A percentile compares a stretch with the other conserved stretches of the same genome.
phyloP scores from a whole-genome alignment of 345 rosid species.

The Eutrema heterophyllum region DNA sequence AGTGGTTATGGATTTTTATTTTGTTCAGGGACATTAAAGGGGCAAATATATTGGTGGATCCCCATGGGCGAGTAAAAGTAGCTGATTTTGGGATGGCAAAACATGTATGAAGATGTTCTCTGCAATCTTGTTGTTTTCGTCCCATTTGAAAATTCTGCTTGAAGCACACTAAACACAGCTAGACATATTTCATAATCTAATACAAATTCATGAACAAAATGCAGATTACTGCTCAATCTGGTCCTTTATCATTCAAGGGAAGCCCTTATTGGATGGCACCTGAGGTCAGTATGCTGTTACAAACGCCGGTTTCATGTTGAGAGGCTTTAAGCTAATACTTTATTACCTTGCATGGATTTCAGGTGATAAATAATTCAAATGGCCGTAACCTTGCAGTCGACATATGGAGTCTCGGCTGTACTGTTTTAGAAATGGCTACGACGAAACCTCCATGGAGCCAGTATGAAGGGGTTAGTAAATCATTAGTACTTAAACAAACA shows the following conservation, averaged over 20 bases:
- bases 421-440: slow-evolving; percentile 87
- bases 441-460: slow-evolving; percentile 90
- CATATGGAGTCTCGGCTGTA: slow-evolving; percentile 93
- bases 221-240: slow-evolving; percentile 84
- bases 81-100: slow-evolving; percentile 82
- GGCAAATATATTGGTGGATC: slow-evolving; percentile 80
- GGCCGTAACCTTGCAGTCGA: slow-evolving; percentile 80
- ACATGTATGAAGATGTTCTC: slow-evolving; percentile 41
- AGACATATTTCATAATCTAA: slow-evolving; percentile 14
- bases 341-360: slow-evolving; percentile 13
- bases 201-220: slow-evolving; percentile 16
- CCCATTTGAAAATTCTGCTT: background rate
- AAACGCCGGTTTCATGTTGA: background rate
- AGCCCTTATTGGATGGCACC: slow-evolving; percentile 98
- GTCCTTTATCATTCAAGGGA: slow-evolving; percentile 74
- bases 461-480: slow-evolving; percentile 71
- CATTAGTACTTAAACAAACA: background rate
- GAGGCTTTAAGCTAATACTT: slow-evolving; percentile 12
- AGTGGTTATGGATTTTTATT: background rate
- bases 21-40: slow-evolving; percentile 75
- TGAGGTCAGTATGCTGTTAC: slow-evolving; percentile 46
- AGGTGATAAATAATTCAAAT: slow-evolving; percentile 68
- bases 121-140: background rate
- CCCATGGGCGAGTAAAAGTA: slow-evolving; percentile 70
- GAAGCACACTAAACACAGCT: background rate